A percentile compares a stretch with the other conserved stretches of the same genome.
phyloP scores from a whole-genome alignment of 495 filamentous ascomycete species.

The Penicillium tannophilum region DNA sequence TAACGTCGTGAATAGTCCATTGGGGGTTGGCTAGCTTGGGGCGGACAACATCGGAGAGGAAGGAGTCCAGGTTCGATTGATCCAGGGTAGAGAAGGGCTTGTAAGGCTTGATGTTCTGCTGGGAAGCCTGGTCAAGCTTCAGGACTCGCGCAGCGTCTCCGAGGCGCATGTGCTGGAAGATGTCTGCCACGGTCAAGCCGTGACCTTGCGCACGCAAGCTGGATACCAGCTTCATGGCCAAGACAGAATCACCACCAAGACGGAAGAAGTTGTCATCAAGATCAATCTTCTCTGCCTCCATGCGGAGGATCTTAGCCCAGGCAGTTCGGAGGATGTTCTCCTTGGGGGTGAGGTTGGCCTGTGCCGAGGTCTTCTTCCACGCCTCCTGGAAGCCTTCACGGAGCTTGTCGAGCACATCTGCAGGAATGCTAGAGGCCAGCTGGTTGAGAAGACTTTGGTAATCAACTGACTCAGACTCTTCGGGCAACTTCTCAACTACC shows the following conservation, averaged over 20 bases:
- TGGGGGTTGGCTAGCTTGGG: slow-evolving; percentile 32
- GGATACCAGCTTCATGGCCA: slow-evolving; percentile 50
- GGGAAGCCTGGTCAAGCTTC: slow-evolving; percentile 27
- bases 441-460: slow-evolving; percentile 26
- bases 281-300: slow-evolving; percentile 39
- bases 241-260: slow-evolving; percentile 48
- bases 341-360: slow-evolving; percentile 29
- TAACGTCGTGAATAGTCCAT: slow-evolving; percentile 39
- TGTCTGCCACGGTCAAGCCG: slow-evolving; percentile 39
- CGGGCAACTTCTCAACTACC: slow-evolving; percentile 33
- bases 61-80: slow-evolving; percentile 28
- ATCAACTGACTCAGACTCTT: slow-evolving; percentile 24
- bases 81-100: slow-evolving; percentile 41
- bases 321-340: slow-evolving; percentile 44
- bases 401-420: slow-evolving; percentile 21
- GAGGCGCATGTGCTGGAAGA: slow-evolving; percentile 52
- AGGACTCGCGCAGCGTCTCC: slow-evolving; percentile 37
- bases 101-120: slow-evolving; percentile 24
- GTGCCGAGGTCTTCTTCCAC: slow-evolving; percentile 23
- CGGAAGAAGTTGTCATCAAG: slow-evolving; percentile 51
- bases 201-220: slow-evolving; percentile 37
- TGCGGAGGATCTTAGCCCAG: slow-evolving; percentile 49
- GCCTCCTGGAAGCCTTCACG: slow-evolving; percentile 24
- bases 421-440: slow-evolving; percentile 29
- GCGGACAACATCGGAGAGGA: slow-evolving; percentile 27